Percentiles rank a stretch among this genome's conserved stretches.
phyloP scores from a whole-genome alignment of 2,329 filamentous ascomycete species.

The Aspergillus sp. region DNA sequence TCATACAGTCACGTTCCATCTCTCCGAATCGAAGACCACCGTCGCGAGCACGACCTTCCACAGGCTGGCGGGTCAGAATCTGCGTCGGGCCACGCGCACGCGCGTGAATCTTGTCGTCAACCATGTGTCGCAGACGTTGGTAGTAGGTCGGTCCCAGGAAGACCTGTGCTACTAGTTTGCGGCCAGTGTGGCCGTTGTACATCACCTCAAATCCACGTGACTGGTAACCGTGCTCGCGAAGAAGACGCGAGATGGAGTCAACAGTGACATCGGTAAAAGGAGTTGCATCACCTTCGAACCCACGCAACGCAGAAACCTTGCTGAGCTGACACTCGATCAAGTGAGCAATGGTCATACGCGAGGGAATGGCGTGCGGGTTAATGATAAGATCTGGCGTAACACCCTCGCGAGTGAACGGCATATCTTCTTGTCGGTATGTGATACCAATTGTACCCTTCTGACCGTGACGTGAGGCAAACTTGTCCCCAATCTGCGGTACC shows the following conservation, averaged over 20 bases:
- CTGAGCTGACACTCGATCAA: constrained; percentile 98
- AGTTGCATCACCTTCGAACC: constrained; percentile 94
- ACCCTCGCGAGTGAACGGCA: constrained; percentile 94
- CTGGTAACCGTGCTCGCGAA: constrained; percentile 90
- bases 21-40: constrained; percentile 99
- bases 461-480: constrained; percentile 98
- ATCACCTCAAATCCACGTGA: constrained; percentile 96
- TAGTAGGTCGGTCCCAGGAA: constrained; percentile 99
- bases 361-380: constrained; percentile 98
- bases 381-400: constrained; percentile 95
- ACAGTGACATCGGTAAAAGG: constrained; percentile 98
- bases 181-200: constrained; percentile 97
- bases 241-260: constrained; percentile 81
- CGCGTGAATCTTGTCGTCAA: constrained; percentile 99
- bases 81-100: constrained; percentile 94
- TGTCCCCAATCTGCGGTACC: constrained; percentile 97
- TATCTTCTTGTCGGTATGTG: constrained; percentile 95
- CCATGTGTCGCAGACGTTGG: constrained; percentile 98
- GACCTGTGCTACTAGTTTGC: constrained; percentile 88
- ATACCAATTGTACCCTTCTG: constrained; percentile 99
- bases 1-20: constrained; percentile 99
- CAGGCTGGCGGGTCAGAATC: constrained; percentile 94
- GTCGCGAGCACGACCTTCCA: constrained; percentile 96
- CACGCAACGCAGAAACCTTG: constrained; percentile 90
- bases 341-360: constrained; percentile 99